Evolutionary conservation across 148 eudicot species (phyloP), one percentile per base, ranked within the genome.

Genomic region (Nepenthes gracilis): DNA sequence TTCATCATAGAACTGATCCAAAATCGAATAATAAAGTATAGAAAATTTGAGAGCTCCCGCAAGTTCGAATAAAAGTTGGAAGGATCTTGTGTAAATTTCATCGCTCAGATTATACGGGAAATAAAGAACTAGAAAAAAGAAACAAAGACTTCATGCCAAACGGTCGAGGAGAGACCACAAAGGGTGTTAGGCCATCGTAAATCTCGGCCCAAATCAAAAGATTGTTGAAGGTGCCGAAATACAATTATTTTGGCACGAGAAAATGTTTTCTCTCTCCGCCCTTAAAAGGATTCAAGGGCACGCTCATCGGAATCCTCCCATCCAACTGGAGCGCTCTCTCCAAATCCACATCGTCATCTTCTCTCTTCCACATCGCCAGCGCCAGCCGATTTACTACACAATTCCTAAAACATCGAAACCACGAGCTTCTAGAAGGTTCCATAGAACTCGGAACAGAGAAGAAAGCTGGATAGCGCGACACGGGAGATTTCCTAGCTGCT

Each of bases 181-280:
- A n/a, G n/a, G n/a, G n/a, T n/a, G n/a, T n/a, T n/a, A n/a, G n/a
- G n/a, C n/a, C n/a, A n/a, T n/a, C n/a, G n/a, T n/a, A n/a, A n/a
- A n/a, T n/a, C n/a, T n/a, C n/a, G n/a, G n/a, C n/a, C n/a, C n/a
- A n/a, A 75, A 59, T 85, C 96, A 37, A 88, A 68, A 7, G 85
- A 73, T 62, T 92, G 86, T 4, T 85, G 90, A 35, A 92, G 90
- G 66, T 82, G 71, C 38, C 98, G 78, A 6, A 96, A 86, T 72
- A n/a, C n/a, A n/a, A 92, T 92, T 51, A 77, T 83, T 34, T 92
- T 88, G 55, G 98, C 98, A 43, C 98, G 88, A 0, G 98, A 92
- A 35, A 95, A 88, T 10, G 88, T 96, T 67, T 85, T 86, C 69
- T 84, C n/a, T n/a, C n/a, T n/a, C n/a, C n/a, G n/a, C n/a, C 75